Evolutionary conservation across 257 asterid species (phyloP).

Genomic region (Solanum appendiculatum): DNA sequence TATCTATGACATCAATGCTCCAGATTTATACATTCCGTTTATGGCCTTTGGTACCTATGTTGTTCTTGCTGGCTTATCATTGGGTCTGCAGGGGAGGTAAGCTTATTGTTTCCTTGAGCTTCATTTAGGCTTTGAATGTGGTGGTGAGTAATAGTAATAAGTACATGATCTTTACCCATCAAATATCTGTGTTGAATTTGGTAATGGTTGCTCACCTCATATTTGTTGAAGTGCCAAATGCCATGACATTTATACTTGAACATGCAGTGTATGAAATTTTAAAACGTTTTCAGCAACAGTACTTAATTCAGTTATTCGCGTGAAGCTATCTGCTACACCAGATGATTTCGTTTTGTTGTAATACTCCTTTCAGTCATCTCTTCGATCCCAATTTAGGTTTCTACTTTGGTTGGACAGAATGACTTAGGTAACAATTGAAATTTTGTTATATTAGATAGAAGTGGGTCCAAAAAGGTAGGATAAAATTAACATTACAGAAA

Average conservation of each 20-base stretch:
- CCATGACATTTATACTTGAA: neutral
- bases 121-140: neutral
- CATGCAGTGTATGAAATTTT: neutral
- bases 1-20: constrained; percentile 23
- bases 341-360: neutral
- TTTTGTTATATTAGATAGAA: neutral
- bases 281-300: neutral
- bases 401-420: neutral
- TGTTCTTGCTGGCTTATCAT: constrained; percentile 23
- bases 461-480: neutral
- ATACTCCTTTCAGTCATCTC: neutral
- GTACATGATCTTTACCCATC: neutral
- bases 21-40: constrained; percentile 25
- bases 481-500: neutral
- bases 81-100: constrained; percentile 38
- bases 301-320: neutral
- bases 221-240: neutral
- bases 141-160: neutral
- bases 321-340: neutral
- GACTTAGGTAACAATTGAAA: neutral
- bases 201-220: neutral
- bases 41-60: constrained; percentile 35
- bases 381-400: neutral
- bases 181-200: neutral
- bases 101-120: neutral